Evolutionary conservation across 2,329 filamentous ascomycete species (phyloP), one percentile per base, ranked within the genome.

Genomic region (Nemania bipapillata): DNA sequence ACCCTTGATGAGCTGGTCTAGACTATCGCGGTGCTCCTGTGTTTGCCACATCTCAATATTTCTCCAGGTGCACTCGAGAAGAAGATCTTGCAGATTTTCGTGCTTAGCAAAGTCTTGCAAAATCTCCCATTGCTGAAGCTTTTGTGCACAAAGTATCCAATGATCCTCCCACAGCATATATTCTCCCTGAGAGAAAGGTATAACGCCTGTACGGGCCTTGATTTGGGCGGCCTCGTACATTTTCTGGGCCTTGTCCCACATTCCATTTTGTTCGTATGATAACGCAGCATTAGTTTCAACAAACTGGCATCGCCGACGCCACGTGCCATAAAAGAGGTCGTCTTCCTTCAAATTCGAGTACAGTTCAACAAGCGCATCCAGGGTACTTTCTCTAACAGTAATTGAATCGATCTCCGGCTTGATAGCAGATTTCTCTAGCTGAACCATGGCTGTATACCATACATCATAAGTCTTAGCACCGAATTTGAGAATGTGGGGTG

Each of bases 131-230:
- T 99, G 96, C 79, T 99, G 96, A 53, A 99, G 86, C 82, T 99
- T 99, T 81, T 98, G 94, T 0, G 95, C 96, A 79, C 96, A 99
- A 57, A 97, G 87, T 49, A 99, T 91, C 96, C 96, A 99, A 75
- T 99, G 96, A 77, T 99, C 96, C 81, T 99, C 96, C 96, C 96
- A 99, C 0, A 99, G 87, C 88, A 97, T 97, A 81, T 99, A 99
- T 80, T 99, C 96, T 35, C 91, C 94, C 75, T 96, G 92, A 0
- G 95, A 97, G 80, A 97, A 98, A 0, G 96, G 95, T 69, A 98
- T 89, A n/a, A 95, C 93, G 59, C 94, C 96, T 0, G 95, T 98
- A 54, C 96, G 89, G 52, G 96, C 96, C 80, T 98, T 99, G 79
- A 99, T 93, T 80, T 99, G 96, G 0, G 96, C 96, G 64, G 91